Base-by-base conservation (phyloP, 73 alveolate genomes). In the Symbiodinium natans region DNA sequence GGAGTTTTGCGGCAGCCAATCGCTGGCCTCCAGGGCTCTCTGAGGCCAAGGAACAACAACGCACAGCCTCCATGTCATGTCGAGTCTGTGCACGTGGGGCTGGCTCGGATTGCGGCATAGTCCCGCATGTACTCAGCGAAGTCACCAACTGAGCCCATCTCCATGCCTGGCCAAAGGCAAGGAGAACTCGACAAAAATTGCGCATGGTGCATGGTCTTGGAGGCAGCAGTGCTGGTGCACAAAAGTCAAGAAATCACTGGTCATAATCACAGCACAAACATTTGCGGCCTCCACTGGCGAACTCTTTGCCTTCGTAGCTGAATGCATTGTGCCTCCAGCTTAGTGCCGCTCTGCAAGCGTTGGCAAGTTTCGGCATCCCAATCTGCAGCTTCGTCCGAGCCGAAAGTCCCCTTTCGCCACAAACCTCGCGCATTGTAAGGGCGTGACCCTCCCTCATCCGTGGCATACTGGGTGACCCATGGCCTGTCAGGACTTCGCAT, bases 281-380 rank as follows among this genome's bases (percentile, higher is more conserved):
- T 29, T 10, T 27, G 17, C 6, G 17, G 84, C 94, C 94, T 87
- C 94, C 94, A 6, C 85, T 54, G 34, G 94, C 94, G 41, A 87
- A 87, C 85, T 87, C 94, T 25, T 87, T 87, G 43, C 94, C 94
- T 40, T 87, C 94, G 94, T 87, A 87, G 85, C 68, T 83, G 42
- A 87, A 87, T 29, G 94, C 90, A 29, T 82, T 82, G 68, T 39
- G 56, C 90, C 90, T 77, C 43, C 41, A 38, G 11, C 42, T 15
- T 6, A 29, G 27, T 21, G 75, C 75, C 27, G 75, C 0, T 54
- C 29, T 54, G 13, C 29, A 15, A 15, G 74, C 21, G 13, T 13
- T 54, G n/a, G n/a, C n/a, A 0, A 46, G 17, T 46, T 46, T 2
- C 59, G 4, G 77, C 77, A 31, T 21, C 23, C 17, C 17, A 63